Conservation (phyloP, 257 asterid species). For the Orobanche coerulescens region DNA sequence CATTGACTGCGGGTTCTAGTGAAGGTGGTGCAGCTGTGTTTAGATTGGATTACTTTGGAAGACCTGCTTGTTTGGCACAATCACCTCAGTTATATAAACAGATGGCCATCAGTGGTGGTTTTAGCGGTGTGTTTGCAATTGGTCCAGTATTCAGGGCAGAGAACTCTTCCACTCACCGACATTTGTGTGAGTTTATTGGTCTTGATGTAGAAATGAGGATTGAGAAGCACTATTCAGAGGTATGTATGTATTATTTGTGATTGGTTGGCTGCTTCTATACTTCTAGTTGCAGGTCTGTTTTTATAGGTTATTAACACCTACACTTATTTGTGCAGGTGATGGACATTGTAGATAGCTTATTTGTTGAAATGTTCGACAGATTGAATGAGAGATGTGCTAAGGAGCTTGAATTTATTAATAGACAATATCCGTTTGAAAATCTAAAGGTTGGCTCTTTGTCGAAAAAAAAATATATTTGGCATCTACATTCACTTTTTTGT, state of each 20-base stretch:
- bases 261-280: background rate
- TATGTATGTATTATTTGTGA: slow-evolving; percentile 17
- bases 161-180: slow-evolving; percentile 87
- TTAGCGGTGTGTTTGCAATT: slow-evolving; percentile 76
- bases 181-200: slow-evolving; percentile 87
- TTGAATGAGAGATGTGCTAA: slow-evolving; percentile 55
- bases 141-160: slow-evolving; percentile 93
- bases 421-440: slow-evolving; percentile 76
- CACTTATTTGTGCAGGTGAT: slow-evolving; percentile 53
- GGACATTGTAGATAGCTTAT: slow-evolving; percentile 76
- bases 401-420: slow-evolving; percentile 75
- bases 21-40: slow-evolving; percentile 96
- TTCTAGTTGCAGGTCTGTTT: too few relatives aligned
- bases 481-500: too few relatives aligned
- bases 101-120: slow-evolving; percentile 85
- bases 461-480: too few relatives aligned
- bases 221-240: slow-evolving; percentile 89
- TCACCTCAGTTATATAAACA: slow-evolving; percentile 95
- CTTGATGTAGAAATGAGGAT: slow-evolving; percentile 96
- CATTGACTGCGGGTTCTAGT: slow-evolving; percentile 78
- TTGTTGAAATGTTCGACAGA: slow-evolving; percentile 67
- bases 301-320: too few relatives aligned
- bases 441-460: slow-evolving; percentile 70
- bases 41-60: slow-evolving; percentile 72
- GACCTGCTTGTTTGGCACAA: slow-evolving; percentile 85